Conservation (phyloP, 805 yeast species). For the Cyberlindnera suaveolens region DNA sequence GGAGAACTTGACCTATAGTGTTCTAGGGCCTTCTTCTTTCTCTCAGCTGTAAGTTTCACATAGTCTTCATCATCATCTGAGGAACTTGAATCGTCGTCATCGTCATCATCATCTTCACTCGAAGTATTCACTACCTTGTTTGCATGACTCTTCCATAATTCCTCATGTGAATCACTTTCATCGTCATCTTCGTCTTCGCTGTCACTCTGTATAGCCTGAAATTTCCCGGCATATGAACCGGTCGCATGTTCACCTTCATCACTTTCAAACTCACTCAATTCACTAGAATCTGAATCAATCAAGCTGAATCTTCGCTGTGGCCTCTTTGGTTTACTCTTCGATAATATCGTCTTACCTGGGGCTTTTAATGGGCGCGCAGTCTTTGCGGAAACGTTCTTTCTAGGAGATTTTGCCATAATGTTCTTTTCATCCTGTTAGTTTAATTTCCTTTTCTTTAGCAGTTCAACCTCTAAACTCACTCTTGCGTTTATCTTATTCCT, state of each 20-base stretch:
- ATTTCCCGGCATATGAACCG: constrained; percentile 10
- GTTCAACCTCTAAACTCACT: too few relatives aligned
- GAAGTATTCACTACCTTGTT: constrained; percentile 26
- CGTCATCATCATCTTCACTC: constrained; percentile 30
- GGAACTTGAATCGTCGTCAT: constrained; percentile 37
- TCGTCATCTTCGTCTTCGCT: constrained; percentile 24
- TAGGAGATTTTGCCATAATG: constrained; percentile 16
- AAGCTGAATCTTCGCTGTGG: constrained; percentile 38
- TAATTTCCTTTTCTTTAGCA: too few relatives aligned
- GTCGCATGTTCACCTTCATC: constrained; percentile 21
- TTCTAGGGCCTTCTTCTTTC: constrained; percentile 50
- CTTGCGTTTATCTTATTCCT: too few relatives aligned
- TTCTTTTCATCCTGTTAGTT: neutral
- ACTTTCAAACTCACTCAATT: constrained; percentile 32
- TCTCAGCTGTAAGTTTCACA: constrained; percentile 63
- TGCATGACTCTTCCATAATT: constrained; percentile 22
- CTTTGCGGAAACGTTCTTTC: constrained; percentile 19
- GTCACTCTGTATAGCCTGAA: constrained; percentile 30
- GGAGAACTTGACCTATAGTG: constrained; percentile 34
- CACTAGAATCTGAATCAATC: constrained; percentile 36
- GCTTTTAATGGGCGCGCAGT: constrained; percentile 23
- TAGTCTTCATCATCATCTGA: constrained; percentile 69
- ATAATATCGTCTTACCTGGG: constrained; percentile 23
- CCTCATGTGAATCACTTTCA: constrained; percentile 23
- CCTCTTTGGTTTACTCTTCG: constrained; percentile 12